Conservation (phyloP, 1,284 basidiomycete genomes). For the Austroboletus niveus region DNA sequence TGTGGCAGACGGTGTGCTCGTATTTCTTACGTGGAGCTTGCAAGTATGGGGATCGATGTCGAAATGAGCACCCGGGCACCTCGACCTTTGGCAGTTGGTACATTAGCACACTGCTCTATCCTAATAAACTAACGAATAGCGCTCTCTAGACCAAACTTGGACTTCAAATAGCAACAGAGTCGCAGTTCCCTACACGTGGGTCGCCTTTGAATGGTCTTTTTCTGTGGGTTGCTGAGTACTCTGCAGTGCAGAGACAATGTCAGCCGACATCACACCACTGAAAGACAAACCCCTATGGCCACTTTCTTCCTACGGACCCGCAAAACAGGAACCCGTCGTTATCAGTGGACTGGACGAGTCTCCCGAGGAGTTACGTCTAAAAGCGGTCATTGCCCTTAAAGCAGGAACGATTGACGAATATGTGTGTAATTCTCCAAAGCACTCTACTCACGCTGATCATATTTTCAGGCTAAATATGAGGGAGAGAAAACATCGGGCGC, state of each 20-base stretch:
- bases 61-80: constrained; percentile 61
- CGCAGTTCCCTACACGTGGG: constrained; percentile 44
- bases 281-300: constrained; percentile 79
- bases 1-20: constrained; percentile 45
- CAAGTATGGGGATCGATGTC: constrained; percentile 65
- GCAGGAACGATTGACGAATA: constrained; percentile 65
- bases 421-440: constrained; percentile 30
- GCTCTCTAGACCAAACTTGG: constrained; percentile 44
- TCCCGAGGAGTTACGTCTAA: constrained; percentile 78
- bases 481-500: constrained; percentile 41
- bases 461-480: constrained; percentile 56
- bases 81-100: constrained; percentile 39
- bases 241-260: constrained; percentile 57
- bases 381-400: constrained; percentile 58
- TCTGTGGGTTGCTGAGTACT: constrained; percentile 8
- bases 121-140: constrained; percentile 8
- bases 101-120: constrained; percentile 3
- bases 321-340: constrained; percentile 73
- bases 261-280: constrained; percentile 55
- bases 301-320: constrained; percentile 78
- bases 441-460: not conserved
- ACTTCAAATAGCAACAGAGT: constrained; percentile 23
- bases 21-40: constrained; percentile 69
- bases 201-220: constrained; percentile 11
- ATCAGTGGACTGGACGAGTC: constrained; percentile 72